Conservation (phyloP, 306 rosid genomes). For the Sesbania bispinosa region DNA sequence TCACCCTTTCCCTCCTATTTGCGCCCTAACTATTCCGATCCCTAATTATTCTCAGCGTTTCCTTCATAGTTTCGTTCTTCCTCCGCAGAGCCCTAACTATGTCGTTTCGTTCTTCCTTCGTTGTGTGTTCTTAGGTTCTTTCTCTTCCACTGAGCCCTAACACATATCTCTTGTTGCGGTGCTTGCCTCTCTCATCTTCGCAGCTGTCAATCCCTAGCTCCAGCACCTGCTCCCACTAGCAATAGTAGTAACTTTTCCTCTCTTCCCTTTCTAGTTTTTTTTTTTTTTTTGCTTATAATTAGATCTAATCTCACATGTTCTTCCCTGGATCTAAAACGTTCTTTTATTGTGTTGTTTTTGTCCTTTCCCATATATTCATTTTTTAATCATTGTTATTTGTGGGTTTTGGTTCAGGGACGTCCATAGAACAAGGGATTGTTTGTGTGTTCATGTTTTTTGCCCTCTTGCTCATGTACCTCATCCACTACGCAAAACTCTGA, state of each 20-base stretch:
- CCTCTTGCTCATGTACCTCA: slow-evolving; percentile 47
- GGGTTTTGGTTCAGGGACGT: slow-evolving; percentile 34
- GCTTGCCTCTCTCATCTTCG: slow-evolving; percentile 38
- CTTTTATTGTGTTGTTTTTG: not conserved
- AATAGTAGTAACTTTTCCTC: slow-evolving; percentile 49
- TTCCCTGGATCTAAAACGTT: too few relatives aligned
- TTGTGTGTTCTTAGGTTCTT: too few relatives aligned
- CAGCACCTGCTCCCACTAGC: slow-evolving; percentile 54
- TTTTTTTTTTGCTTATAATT: too few relatives aligned
- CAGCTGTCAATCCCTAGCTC: slow-evolving; percentile 36
- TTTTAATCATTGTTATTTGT: not conserved
- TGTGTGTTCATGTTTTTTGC: slow-evolving; percentile 56
- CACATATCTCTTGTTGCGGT: too few relatives aligned
- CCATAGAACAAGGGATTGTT: slow-evolving; percentile 71
- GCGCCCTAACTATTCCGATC: too few relatives aligned
- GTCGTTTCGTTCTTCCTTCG: too few relatives aligned
- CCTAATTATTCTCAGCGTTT: too few relatives aligned
- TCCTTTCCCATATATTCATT: not conserved
- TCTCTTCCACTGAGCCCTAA: too few relatives aligned
- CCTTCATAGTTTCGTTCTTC: too few relatives aligned
- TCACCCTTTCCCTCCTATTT: too few relatives aligned
- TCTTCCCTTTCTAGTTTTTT: not conserved
- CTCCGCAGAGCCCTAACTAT: too few relatives aligned
- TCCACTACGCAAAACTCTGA: slow-evolving; percentile 43
- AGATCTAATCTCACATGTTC: too few relatives aligned